Percentiles rank a stretch among this genome's conserved stretches.
phyloP scores from a whole-genome alignment of 345 rosid genomes.

The Citrus glauca region DNA sequence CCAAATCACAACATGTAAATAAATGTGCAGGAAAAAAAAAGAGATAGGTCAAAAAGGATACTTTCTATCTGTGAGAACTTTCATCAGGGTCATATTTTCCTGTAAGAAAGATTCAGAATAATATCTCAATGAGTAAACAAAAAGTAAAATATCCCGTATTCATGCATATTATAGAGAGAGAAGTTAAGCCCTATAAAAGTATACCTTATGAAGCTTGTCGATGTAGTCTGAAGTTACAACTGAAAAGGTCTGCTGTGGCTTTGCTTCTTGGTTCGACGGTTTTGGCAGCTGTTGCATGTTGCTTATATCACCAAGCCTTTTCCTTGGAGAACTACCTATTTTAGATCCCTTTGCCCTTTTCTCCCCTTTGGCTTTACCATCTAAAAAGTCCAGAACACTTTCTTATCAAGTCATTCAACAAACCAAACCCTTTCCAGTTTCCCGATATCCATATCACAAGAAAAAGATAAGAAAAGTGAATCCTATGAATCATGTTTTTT shows the following conservation, averaged over 20 bases:
- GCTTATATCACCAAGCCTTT: constrained; percentile 49
- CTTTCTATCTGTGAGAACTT: constrained; percentile 49
- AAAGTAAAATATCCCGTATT: background rate
- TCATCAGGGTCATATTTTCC: constrained; percentile 54
- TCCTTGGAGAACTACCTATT: constrained; percentile 35
- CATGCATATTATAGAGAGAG: background rate
- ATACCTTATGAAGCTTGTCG: constrained; percentile 49
- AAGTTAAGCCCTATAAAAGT: background rate
- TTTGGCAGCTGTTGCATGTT: constrained; percentile 38
- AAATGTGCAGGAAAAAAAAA: background rate
- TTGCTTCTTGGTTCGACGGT: constrained; percentile 27
- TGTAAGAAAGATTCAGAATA: constrained; percentile 26
- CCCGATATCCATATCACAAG: background rate
- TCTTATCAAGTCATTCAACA: constrained; percentile 2
- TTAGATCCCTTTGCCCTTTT: constrained; percentile 24
- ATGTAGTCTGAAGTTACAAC: constrained; percentile 28
- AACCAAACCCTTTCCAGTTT: background rate
- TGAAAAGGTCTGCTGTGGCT: constrained; percentile 21
- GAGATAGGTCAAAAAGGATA: constrained; percentile 22
- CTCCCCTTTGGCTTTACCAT: constrained; percentile 26
- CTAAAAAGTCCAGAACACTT: constrained; percentile 20
- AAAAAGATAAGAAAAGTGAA: background rate
- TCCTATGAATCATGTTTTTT: background rate
- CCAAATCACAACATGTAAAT: background rate
- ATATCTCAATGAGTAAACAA: constrained; percentile 9